Evolutionary conservation across 2,329 filamentous ascomycete species (phyloP).

Genomic region (Alternaria longipes): DNA sequence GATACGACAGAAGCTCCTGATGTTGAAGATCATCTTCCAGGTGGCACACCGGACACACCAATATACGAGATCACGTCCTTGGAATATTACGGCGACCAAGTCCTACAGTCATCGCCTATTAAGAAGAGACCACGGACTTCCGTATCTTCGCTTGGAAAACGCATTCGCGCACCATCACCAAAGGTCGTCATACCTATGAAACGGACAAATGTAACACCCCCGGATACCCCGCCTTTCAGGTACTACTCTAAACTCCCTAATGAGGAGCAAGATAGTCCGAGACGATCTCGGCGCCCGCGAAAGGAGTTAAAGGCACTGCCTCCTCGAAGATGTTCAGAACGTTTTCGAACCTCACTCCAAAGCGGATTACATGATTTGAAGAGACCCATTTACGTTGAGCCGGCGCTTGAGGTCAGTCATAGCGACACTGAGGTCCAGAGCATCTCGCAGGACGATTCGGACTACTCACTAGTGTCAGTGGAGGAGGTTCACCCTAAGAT

Average conservation of each 20-base stretch:
- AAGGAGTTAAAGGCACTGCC: slow-evolving; percentile 15
- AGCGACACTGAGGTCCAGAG: background rate
- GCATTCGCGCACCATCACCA: slow-evolving; percentile 36
- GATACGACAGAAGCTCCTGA: slow-evolving; percentile 26
- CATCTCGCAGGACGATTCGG: slow-evolving; percentile 3
- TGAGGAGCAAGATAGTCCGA: slow-evolving; percentile 20
- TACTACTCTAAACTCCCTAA: slow-evolving; percentile 32
- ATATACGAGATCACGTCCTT: slow-evolving; percentile 23
- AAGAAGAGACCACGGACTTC: slow-evolving; percentile 23
- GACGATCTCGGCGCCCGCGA: slow-evolving; percentile 6
- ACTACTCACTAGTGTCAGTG: background rate
- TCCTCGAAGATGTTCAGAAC: slow-evolving; percentile 19
- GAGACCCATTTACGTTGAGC: slow-evolving; percentile 26
- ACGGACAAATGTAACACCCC: slow-evolving; percentile 27
- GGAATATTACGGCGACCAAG: slow-evolving; percentile 28
- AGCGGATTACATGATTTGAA: slow-evolving; percentile 29
- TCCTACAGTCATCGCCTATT: slow-evolving; percentile 39
- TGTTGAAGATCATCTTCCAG: slow-evolving; percentile 13
- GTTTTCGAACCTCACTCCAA: slow-evolving; percentile 21
- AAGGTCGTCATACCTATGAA: slow-evolving; percentile 41
- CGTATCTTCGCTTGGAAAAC: slow-evolving; percentile 32
- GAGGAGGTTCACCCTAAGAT: background rate
- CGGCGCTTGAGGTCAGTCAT: slow-evolving; percentile 6
- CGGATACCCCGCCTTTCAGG: slow-evolving; percentile 18
- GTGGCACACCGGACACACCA: slow-evolving; percentile 1